These are phyloP conservation scores for Vitrella brassicaformis DNA, from an alignment of 73 alveolate genomes.

Conservation along the genomic window DNA sequence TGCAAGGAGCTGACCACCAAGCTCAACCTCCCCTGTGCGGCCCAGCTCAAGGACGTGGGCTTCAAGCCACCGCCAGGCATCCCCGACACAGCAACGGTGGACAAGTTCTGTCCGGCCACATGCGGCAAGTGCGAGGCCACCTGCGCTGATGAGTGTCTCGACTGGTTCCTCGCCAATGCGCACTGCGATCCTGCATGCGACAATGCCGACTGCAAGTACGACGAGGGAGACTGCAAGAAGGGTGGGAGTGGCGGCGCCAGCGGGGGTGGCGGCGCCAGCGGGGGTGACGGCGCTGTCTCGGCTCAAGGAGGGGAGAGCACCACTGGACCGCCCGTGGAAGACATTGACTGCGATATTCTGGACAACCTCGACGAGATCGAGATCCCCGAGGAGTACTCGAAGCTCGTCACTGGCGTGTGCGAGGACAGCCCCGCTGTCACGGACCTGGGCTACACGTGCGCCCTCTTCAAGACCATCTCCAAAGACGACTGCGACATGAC, in stretches of 20 bases:
- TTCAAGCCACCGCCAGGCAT: too few relatives aligned
- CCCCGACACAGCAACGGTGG: too few relatives aligned
- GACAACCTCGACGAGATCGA: too few relatives aligned
- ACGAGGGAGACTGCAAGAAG: constrained; percentile 1
- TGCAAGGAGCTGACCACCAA: background rate
- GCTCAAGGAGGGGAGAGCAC: too few relatives aligned
- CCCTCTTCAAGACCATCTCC: background rate
- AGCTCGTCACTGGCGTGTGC: background rate
- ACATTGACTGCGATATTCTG: too few relatives aligned
- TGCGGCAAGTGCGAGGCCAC: background rate
- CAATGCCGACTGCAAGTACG: background rate
- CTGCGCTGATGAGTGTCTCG: background rate
- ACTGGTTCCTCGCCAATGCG: background rate
- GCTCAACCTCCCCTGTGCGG: too few relatives aligned
- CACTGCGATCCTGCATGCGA: background rate
- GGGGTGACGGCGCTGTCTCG: too few relatives aligned
- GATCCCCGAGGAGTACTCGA: too few relatives aligned
- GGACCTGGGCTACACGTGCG: background rate
- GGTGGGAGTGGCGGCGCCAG: background rate
- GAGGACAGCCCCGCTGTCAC: background rate
- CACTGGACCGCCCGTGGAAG: too few relatives aligned
- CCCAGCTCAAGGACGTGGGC: too few relatives aligned
- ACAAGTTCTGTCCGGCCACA: background rate
- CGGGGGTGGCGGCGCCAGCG: too few relatives aligned
- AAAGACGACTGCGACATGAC: too few relatives aligned